Evolutionary conservation across 2,329 filamentous ascomycete species (phyloP).

Genomic region (Botrytis byssoidea): DNA sequence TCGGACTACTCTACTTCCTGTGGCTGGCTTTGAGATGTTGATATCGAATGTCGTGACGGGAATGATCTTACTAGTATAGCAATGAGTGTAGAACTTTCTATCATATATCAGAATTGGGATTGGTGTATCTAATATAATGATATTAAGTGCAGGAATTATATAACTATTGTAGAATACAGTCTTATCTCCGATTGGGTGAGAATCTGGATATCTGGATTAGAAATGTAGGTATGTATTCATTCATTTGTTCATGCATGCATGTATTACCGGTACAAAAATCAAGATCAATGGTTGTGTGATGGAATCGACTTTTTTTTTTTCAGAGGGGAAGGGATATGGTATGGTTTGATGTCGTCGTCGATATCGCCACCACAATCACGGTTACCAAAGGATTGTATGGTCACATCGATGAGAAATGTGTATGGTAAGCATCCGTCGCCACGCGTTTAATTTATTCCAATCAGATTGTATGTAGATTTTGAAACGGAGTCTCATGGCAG

Average conservation of each 20-base stretch:
- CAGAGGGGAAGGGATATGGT: background rate
- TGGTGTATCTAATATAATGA: background rate
- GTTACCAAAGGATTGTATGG: background rate
- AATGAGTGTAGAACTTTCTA: background rate
- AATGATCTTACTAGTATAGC: background rate
- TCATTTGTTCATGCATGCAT: background rate
- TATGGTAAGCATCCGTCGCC: background rate
- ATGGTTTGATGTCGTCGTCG: background rate
- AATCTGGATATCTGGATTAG: background rate
- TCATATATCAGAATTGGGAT: conserved; percentile 1
- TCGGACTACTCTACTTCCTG: background rate
- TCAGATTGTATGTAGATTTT: background rate
- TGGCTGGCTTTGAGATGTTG: background rate
- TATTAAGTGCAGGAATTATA: background rate
- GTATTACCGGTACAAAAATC: background rate
- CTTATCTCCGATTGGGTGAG: background rate
- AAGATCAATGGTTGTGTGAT: background rate
- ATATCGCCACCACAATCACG: background rate
- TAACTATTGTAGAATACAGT: background rate
- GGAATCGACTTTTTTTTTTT: background rate
- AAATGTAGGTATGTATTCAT: too few relatives aligned
- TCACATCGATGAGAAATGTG: background rate
- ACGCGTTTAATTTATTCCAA: background rate
- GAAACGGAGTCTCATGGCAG: background rate
- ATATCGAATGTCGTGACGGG: background rate